Conservation (phyloP, 2,329 filamentous ascomycete species). For the Ophiostoma ulmi region DNA sequence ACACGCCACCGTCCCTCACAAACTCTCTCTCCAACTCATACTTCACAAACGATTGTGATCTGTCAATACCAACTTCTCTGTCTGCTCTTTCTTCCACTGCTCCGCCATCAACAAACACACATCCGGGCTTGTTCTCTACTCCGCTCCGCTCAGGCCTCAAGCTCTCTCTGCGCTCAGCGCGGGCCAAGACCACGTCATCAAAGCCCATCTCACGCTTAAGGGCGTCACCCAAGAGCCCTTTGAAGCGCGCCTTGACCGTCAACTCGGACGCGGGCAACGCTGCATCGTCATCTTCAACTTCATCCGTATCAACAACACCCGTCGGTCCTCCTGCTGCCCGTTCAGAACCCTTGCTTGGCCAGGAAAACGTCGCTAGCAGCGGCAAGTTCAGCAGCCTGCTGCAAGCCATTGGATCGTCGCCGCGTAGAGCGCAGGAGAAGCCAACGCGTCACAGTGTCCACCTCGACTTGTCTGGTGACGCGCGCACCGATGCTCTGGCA, state of each 20-base stretch:
- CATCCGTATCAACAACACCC: slow-evolving; percentile 40
- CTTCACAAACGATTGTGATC: slow-evolving; percentile 19
- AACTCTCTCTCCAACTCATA: slow-evolving; percentile 17
- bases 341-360: slow-evolving; percentile 32
- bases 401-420: slow-evolving; percentile 36
- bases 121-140: slow-evolving; percentile 49
- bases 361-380: slow-evolving; percentile 41
- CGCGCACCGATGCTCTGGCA: slow-evolving; percentile 41
- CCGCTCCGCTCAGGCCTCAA: slow-evolving; percentile 63
- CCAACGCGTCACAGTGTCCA: slow-evolving; percentile 51
- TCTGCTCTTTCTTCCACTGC: slow-evolving; percentile 23
- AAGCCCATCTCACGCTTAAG: slow-evolving; percentile 57
- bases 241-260: slow-evolving; percentile 69
- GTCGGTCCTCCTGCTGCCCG: slow-evolving; percentile 34
- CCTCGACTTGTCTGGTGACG: slow-evolving; percentile 52
- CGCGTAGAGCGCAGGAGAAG: slow-evolving; percentile 46
- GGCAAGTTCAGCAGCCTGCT: slow-evolving; percentile 31
- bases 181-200: slow-evolving; percentile 52
- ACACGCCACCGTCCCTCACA: slow-evolving; percentile 21
- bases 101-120: slow-evolving; percentile 26
- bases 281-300: slow-evolving; percentile 48
- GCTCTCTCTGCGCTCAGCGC: slow-evolving; percentile 59
- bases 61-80: slow-evolving; percentile 21
- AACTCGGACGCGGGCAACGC: slow-evolving; percentile 68
- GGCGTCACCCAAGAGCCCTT: slow-evolving; percentile 73